Conservation (phyloP, 106 monocot genomes). For the Dendrobium catenatum region DNA sequence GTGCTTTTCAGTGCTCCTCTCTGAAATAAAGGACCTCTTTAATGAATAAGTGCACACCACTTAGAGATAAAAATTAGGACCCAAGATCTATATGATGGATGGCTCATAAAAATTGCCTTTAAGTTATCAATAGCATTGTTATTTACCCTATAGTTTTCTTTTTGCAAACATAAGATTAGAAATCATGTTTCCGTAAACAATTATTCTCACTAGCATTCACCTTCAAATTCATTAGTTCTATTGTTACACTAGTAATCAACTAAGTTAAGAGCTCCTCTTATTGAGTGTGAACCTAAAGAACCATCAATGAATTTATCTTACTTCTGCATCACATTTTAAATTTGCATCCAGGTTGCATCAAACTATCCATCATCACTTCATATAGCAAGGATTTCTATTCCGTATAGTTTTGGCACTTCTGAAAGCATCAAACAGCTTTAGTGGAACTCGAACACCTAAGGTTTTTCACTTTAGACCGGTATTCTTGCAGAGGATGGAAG, state of each 20-base stretch:
- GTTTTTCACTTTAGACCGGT: background rate
- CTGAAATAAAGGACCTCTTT: no score
- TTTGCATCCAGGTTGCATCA: background rate
- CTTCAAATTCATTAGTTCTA: background rate
- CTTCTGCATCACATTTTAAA: background rate
- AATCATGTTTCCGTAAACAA: background rate
- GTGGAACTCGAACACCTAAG: background rate
- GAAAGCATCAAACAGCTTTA: background rate
- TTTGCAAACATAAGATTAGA: background rate
- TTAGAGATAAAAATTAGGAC: no score
- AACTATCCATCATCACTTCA: background rate
- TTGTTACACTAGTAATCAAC: background rate
- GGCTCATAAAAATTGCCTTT: no score
- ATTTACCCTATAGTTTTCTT: no score
- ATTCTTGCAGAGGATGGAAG: background rate
- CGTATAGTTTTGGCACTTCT: background rate
- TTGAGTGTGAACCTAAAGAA: background rate
- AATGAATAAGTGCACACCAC: no score
- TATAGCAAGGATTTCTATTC: background rate
- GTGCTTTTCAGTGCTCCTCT: no score
- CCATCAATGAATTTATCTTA: background rate
- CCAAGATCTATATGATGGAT: no score
- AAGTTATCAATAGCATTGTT: no score
- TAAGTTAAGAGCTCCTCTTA: background rate
- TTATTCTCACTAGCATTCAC: background rate